A percentile compares a stretch with the other conserved stretches of the same genome.
These are phyloP conservation scores for Aspergillus egyptiacus DNA, from an alignment of 495 filamentous ascomycete genomes.

Conservation along the genomic window DNA sequence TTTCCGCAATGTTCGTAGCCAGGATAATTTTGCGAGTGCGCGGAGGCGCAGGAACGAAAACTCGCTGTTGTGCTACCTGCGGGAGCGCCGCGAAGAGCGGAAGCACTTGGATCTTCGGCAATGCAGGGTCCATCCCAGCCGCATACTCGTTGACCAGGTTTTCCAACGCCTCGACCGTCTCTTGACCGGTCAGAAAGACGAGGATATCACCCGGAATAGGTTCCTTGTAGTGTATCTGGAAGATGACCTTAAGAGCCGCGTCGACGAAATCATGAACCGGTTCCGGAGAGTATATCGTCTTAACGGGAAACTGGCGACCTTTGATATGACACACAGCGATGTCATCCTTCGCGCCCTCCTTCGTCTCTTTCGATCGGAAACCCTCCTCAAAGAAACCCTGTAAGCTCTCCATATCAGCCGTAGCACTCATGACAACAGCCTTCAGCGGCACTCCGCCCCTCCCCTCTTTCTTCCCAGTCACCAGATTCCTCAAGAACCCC, in stretches of 20 bases:
- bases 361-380: slow-evolving; percentile 19
- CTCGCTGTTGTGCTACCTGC: slow-evolving; percentile 73
- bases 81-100: slow-evolving; percentile 69
- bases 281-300: slow-evolving; percentile 66
- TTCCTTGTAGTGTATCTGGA: slow-evolving; percentile 82
- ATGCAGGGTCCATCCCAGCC: slow-evolving; percentile 56
- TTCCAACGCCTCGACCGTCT: slow-evolving; percentile 81
- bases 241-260: slow-evolving; percentile 72
- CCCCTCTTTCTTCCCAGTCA: slow-evolving; percentile 50
- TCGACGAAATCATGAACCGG: slow-evolving; percentile 82
- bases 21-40: slow-evolving; percentile 84
- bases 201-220: slow-evolving; percentile 89
- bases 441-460: slow-evolving; percentile 72
- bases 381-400: slow-evolving; percentile 64
- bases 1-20: slow-evolving; percentile 96
- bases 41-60: slow-evolving; percentile 71
- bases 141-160: slow-evolving; percentile 76
- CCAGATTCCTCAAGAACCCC: slow-evolving; percentile 77
- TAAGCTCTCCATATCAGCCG: slow-evolving; percentile 76
- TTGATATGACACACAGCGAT: slow-evolving; percentile 66
- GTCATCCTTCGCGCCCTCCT: slow-evolving; percentile 13
- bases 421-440: slow-evolving; percentile 94
- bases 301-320: slow-evolving; percentile 84
- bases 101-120: slow-evolving; percentile 70
- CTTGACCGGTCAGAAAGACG: slow-evolving; percentile 89